Evolutionary conservation across 306 rosid genomes (phyloP), one percentile per base, ranked within the genome.

Genomic region (Prosopis cineraria): DNA sequence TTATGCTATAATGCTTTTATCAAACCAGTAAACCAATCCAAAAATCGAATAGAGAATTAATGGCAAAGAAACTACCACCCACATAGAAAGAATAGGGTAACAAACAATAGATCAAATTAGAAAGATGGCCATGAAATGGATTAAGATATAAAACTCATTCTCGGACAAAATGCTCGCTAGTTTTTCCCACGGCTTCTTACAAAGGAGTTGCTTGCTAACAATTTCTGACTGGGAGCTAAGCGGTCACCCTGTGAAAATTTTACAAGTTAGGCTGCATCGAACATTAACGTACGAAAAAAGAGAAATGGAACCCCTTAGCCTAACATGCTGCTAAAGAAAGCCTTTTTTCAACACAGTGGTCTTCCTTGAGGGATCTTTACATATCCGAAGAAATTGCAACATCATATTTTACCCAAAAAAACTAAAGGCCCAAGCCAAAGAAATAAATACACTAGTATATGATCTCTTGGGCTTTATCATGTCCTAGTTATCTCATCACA

Each of bases 171-270:
- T 65, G 48, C 70, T 77, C 33, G 27, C 93, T 85, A 91, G 69
- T 75, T 80, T 67, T 85, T 90, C 76, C 97, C 97, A 6, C 80
- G 93, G 85, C 90, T 88, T 92, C 86, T 84, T 69, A 90, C 90
- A 63, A 80, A 85, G 63, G 97, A 92, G 74, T 81, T 91, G 76
- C 79, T 85, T 41, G 81, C 87, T 59, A 87, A 85, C 78, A 87
- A 83, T 81, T 91, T 92, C 85, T 88, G 83, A 80, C 85, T 78
- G 52, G 87, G 85, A 76, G 84, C 55, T 47, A 81, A 80, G 78
- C 88, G 92, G 47, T 89, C 98, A 80, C 92, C 98, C 98, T 95
- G 90, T 53, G 80, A 74, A 65, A 84, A 56, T 47, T 74, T 80
- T 14, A 41, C 22, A 19, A 24, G 81, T 74, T 64, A 56, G 75